Percentiles rank a stretch among this genome's conserved stretches.
These are phyloP conservation scores for Skeletonema tropicum DNA, from an alignment of 108 stramenopile genomes.

Conservation along the genomic window DNA sequence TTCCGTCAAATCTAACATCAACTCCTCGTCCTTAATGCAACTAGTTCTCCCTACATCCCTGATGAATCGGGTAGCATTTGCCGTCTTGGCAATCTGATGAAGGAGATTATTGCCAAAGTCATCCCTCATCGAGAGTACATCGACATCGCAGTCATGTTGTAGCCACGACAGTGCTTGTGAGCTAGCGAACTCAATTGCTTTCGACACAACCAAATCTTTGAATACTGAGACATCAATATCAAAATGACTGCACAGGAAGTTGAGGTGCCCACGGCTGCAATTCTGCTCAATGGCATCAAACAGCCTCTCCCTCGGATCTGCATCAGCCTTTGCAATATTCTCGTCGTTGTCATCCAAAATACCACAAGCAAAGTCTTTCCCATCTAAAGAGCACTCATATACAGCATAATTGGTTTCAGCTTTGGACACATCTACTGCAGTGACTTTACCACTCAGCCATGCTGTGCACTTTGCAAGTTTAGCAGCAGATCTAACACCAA, in stretches of 20 bases:
- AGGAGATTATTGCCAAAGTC: conserved; percentile 6
- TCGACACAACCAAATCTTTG: background rate
- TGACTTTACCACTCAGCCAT: background rate
- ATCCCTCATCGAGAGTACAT: background rate
- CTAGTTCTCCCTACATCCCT: background rate
- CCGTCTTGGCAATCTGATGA: conserved; percentile 10
- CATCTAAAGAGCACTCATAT: background rate
- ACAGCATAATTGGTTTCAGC: background rate
- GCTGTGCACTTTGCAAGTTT: background rate
- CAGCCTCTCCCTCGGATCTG: conserved; percentile 14
- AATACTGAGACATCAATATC: conserved; percentile 8
- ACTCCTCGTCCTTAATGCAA: background rate
- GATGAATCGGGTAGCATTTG: conserved; percentile 10
- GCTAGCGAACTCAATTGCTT: conserved; percentile 8
- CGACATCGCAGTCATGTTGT: background rate
- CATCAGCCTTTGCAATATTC: background rate
- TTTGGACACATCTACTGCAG: background rate
- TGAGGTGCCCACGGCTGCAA: conserved; percentile 5
- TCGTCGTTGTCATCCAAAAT: conserved; percentile 8
- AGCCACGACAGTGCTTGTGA: conserved; percentile 14
- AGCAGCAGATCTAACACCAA: background rate
- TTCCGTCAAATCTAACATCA: background rate
- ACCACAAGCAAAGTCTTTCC: background rate
- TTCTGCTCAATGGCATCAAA: conserved; percentile 18
- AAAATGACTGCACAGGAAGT: background rate